These are phyloP conservation scores for Dovyalis caffra DNA, from an alignment of 345 rosid genomes.

Conservation along the genomic window DNA sequence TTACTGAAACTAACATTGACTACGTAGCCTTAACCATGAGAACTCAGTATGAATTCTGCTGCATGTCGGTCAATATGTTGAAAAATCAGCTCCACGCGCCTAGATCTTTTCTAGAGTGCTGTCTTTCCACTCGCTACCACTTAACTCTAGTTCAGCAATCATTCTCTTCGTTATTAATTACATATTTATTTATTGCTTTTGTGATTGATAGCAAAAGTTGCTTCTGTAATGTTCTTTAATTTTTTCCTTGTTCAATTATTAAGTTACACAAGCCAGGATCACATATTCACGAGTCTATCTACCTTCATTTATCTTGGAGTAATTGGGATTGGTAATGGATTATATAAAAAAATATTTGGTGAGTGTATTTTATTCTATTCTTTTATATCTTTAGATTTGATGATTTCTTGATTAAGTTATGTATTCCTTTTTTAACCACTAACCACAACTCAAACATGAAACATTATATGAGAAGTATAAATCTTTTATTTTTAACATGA, in stretches of 20 bases:
- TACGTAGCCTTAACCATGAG: not conserved
- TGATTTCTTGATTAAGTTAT: no score
- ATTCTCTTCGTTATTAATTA: not conserved
- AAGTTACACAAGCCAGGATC: not conserved
- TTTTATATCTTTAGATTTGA: no score
- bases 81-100: not conserved
- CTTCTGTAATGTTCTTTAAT: not conserved
- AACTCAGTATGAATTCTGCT: not conserved
- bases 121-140: not conserved
- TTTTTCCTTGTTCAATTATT: not conserved
- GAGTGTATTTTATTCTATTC: no score
- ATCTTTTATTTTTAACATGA: no score
- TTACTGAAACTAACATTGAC: not conserved
- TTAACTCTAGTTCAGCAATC: not conserved
- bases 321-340: not conserved
- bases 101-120: not conserved
- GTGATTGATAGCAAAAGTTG: no score
- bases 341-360: not conserved
- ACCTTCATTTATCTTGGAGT: not conserved
- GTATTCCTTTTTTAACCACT: no score
- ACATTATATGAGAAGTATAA: no score
- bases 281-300: no score
- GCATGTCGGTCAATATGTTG: not conserved
- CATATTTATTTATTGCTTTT: not conserved
- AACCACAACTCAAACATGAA: no score